Percentiles rank a stretch among this genome's conserved stretches.
These are phyloP conservation scores for Mucor indicus DNA, from an alignment of 371 early-diverging fungal species.

Conservation along the genomic window DNA sequence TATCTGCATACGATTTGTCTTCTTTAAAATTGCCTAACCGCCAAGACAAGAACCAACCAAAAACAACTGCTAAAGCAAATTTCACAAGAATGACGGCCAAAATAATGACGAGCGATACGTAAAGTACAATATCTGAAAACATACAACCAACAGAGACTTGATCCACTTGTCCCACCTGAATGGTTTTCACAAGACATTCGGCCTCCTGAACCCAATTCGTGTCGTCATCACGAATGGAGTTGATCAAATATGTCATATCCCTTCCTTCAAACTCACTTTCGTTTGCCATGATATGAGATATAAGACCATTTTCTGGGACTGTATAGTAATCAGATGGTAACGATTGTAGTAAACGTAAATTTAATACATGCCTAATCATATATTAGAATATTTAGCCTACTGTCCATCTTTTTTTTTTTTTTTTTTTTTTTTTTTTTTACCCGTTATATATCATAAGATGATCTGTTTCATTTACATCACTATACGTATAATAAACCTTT, in stretches of 20 bases:
- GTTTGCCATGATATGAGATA: constrained; percentile 21
- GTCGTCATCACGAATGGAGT: constrained; percentile 13
- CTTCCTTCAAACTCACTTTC: constrained; percentile 23
- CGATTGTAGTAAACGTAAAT: constrained; percentile 30
- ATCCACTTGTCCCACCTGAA: constrained; percentile 68
- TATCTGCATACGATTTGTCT: constrained; percentile 48
- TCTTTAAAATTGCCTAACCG: constrained; percentile 57
- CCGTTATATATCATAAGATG: constrained; percentile 72
- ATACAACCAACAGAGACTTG: constrained; percentile 70
- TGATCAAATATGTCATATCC: constrained; percentile 38
- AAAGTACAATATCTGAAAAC: constrained; percentile 60
- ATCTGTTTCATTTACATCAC: constrained; percentile 46
- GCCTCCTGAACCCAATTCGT: constrained; percentile 27
- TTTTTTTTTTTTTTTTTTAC: constrained; percentile 49
- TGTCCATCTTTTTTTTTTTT: too few relatives aligned
- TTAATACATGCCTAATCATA: constrained; percentile 36
- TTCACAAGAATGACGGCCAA: constrained; percentile 63
- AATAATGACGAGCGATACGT: constrained; percentile 60
- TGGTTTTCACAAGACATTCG: constrained; percentile 58
- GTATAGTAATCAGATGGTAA: constrained; percentile 28
- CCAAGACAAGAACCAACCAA: constrained; percentile 71
- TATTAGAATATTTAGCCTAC: too few relatives aligned
- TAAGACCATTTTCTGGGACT: constrained; percentile 25
- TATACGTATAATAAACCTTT: constrained; percentile 67
- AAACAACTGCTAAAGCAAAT: constrained; percentile 71